phyloP scores from a whole-genome alignment of 331 rosid genomes.

The Malus hybrid region DNA sequence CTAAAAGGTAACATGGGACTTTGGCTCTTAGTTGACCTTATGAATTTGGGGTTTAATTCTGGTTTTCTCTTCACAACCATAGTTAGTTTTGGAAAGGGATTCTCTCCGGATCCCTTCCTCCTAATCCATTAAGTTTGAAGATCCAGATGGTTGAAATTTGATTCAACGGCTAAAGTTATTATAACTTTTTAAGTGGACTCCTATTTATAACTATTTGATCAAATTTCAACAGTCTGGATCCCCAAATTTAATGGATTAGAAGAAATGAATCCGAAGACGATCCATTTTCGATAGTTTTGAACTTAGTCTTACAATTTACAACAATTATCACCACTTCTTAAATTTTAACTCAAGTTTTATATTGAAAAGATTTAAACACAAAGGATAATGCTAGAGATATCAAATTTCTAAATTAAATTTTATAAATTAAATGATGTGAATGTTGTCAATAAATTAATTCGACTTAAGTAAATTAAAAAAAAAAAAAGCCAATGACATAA shows the following conservation, averaged over 20 bases:
- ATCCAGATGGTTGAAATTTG: fast-evolving
- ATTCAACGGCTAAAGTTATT: fast-evolving
- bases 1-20: not conserved
- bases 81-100: not conserved
- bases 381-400: no score
- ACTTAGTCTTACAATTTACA: not conserved
- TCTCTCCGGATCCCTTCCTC: fast-evolving
- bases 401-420: no score
- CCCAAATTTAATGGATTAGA: fast-evolving
- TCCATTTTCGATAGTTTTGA: no score
- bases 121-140: fast-evolving
- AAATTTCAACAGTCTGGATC: no score
- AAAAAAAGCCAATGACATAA: no score
- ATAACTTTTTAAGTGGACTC: fast-evolving
- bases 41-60: not conserved
- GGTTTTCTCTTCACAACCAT: not conserved
- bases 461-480: no score
- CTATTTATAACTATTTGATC: fast-evolving
- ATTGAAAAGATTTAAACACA: no score
- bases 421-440: no score
- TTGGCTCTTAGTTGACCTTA: conserved; percentile 18
- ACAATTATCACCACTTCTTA: no score
- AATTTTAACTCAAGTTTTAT: no score
- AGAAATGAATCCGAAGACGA: fast-evolving
- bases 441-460: no score